These are phyloP conservation scores for Leccinum fibrillosum DNA, from an alignment of 768 basidiomycete species.

Conservation along the genomic window DNA sequence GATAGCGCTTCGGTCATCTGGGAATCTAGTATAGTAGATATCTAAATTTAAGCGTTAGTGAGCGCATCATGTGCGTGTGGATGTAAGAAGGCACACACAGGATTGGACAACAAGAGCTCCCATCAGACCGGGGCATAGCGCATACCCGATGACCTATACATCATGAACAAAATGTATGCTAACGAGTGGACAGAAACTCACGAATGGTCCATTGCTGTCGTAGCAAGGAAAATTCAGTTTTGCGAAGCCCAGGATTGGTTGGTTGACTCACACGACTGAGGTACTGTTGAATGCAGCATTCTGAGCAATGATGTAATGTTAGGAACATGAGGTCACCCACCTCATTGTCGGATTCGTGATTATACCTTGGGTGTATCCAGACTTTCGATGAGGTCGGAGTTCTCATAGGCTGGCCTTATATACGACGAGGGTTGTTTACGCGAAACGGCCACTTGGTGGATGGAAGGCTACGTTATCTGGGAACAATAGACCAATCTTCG, in stretches of 20 bases:
- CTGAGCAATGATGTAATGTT: neutral
- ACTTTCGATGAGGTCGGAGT: neutral
- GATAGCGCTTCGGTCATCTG: neutral
- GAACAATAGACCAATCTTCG: neutral
- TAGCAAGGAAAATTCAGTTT: neutral
- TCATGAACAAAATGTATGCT: neutral
- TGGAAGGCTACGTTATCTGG: neutral
- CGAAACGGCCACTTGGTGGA: neutral
- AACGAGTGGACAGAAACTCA: neutral
- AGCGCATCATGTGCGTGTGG: neutral
- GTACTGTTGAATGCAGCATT: neutral
- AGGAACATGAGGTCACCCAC: neutral
- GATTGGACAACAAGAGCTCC: neutral
- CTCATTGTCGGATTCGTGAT: neutral
- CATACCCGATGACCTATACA: neutral
- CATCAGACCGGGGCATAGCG: neutral
- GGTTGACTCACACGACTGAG: neutral
- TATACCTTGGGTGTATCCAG: neutral
- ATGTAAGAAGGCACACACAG: neutral
- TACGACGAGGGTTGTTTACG: neutral
- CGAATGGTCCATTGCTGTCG: neutral
- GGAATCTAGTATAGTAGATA: neutral
- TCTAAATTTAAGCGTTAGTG: neutral
- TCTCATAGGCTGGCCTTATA: neutral
- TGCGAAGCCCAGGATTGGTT: neutral